Evolutionary conservation across 176 grass and related monocot species (phyloP), one percentile per base, ranked within the genome.

Genomic region (Bolboschoenus planiculmis): DNA sequence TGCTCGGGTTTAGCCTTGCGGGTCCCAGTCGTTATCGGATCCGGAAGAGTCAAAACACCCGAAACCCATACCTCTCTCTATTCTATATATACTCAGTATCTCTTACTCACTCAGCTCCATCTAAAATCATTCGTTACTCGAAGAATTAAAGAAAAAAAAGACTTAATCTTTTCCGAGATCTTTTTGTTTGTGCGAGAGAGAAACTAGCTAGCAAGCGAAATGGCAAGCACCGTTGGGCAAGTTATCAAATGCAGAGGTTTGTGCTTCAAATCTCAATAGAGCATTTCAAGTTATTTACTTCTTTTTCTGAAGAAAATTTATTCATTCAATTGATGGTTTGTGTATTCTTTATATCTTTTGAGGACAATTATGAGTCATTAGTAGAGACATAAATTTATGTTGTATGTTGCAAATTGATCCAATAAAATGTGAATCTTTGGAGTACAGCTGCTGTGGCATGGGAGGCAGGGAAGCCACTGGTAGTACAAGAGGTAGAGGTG

Each of bases 181-280:
- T 29, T 81, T 48, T 79, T 24, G 37, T 39, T 14, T 75, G 48
- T 18, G 82, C 24, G 20, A 68, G 35, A 4, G 31, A 46, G 2
- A 39, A 73, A 78, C 47, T 75, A 79, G 43, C 34, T 1, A 54
- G 31, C 35, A 80, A 40, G 50, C 14, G 10, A 31, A 54, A 93
- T 97, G 91, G 56, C 85, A 85, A 84, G 73, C 71, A 97, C 89
- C 1, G 85, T 61, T 11, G 91, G 91, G 56, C 81, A 97, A 84
- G 91, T 91, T 46, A 93, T 97, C 83, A 93, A 93, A 84, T 91
- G 94, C 87, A 93, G 81, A 91, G 94, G 94, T 97, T 83, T 21
- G 80, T 87, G 34, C 51, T 62, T 63, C 20, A n/a, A 6, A 7
- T 15, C 74, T 16, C 40, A 7, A 26, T 14, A 8, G 35, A 3